Conservation (phyloP, 2,329 filamentous ascomycete species). For the Venturia aucupariae region DNA sequence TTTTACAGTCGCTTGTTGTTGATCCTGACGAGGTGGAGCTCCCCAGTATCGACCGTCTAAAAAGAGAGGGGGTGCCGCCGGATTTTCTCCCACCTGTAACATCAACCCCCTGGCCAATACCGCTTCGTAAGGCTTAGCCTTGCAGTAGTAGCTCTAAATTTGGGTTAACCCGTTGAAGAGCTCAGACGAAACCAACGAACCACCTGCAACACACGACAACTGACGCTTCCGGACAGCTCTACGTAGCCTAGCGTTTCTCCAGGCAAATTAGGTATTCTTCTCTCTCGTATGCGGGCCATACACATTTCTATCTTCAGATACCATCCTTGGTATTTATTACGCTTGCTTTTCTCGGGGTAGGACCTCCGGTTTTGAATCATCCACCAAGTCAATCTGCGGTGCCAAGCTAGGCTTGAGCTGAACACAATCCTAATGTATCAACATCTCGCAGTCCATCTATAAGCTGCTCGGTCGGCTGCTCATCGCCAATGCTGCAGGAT, state of each 20-base stretch:
- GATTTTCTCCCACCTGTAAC: not conserved
- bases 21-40: not conserved
- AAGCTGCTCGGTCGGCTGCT: not conserved
- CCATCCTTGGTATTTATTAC: not conserved
- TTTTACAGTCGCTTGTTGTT: not conserved
- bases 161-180: not conserved
- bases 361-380: not conserved
- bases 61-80: not conserved
- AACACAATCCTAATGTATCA: not conserved
- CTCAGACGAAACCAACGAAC: not conserved
- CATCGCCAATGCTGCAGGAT: not conserved
- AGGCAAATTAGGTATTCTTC: not conserved
- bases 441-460: not conserved
- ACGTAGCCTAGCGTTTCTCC: not conserved
- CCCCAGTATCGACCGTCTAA: not conserved
- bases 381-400: not conserved
- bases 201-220: conserved; percentile 1
- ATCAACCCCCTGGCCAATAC: not conserved
- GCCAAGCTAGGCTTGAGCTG: not conserved
- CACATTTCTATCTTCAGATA: not conserved
- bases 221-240: not conserved
- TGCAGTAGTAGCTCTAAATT: not conserved
- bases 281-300: not conserved
- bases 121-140: not conserved
- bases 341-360: not conserved